Evolutionary conservation across 2,329 filamentous ascomycete genomes (phyloP), one percentile per base, ranked within the genome.

Genomic region (Fusarium verticillioides): DNA sequence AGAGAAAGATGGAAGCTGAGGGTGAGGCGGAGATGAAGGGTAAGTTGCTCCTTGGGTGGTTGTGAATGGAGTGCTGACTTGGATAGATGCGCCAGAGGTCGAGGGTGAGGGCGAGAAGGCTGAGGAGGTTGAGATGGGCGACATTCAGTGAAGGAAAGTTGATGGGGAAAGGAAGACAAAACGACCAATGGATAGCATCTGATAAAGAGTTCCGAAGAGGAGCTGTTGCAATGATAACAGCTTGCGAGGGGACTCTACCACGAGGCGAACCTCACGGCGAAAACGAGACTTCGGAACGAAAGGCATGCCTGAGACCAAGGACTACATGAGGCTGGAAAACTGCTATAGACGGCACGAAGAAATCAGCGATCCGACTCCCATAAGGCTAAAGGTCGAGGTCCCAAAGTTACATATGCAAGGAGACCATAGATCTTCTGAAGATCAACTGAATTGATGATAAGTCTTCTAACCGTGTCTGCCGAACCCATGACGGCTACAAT

Each of bases 21-120:
- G 87, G 86, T 18, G 86, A 86, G 72, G 84, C 84, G 7, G 85
- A 80, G 76, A 88, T 87, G 84, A 83, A 85, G 74, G 85, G 85
- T 86, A 50, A 50, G 79, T 77, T 18, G 30, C 13, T 54, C 2
- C 4, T 43, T 23, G 63, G 66, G 23, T 13, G 58, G 16, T 62
- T 36, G 60, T 19, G 4, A 37, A 18, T 9, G 1, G 21, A 44
- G 53, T 52, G 23, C 56, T 73, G 58, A 74, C 47, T 47, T 30
- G 23, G 6, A 16, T 52, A 75, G 71, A 78, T 75, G 79, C 74
- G 5, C 73, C 77, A 3, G 78, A 77, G 73, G 63, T 40, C 1
- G 70, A 65, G 44, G 66, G 34, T 9, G 73, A 57, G 13, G 66
- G 37, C 2, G 72, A 57, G 12, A 59, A 70, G 54, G 63, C 56